Evolutionary conservation across 371 early-diverging fungal species (phyloP).

Genomic region (Apophysomyces variabilis): DNA sequence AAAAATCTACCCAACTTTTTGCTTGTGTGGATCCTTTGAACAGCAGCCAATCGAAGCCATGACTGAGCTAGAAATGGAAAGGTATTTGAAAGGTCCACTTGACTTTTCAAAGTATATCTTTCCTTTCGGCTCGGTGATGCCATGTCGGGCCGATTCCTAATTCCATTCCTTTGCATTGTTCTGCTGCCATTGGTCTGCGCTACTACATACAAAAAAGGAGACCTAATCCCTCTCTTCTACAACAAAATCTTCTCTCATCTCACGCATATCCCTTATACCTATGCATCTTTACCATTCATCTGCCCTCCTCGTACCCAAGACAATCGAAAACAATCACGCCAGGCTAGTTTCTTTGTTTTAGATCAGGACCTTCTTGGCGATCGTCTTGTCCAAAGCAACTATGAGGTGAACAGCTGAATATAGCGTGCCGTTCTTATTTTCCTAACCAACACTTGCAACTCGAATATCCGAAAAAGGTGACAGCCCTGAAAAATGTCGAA

Average conservation of each 20-base stretch:
- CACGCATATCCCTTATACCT: slow-evolving; percentile 40
- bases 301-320: slow-evolving; percentile 36
- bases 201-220: slow-evolving; percentile 32
- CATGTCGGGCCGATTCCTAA: slow-evolving; percentile 10
- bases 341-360: slow-evolving; percentile 29
- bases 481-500: slow-evolving; percentile 37
- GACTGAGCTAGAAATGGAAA: slow-evolving; percentile 7
- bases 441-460: neutral
- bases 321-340: slow-evolving; percentile 18
- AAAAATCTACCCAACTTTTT: too few relatives aligned
- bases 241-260: slow-evolving; percentile 49
- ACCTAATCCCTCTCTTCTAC: slow-evolving; percentile 41
- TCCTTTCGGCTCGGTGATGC: slow-evolving; percentile 10
- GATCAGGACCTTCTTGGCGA: slow-evolving; percentile 49
- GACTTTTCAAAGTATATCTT: neutral
- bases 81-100: neutral
- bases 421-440: neutral
- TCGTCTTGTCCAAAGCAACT: slow-evolving; percentile 41
- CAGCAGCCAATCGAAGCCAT: neutral
- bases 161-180: slow-evolving; percentile 1
- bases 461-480: slow-evolving; percentile 22
- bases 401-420: slow-evolving; percentile 32
- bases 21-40: too few relatives aligned
- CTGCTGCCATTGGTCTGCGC: neutral
- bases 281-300: slow-evolving; percentile 36